These are phyloP conservation scores for Tricholoma sp. DNA, from an alignment of 768 basidiomycete genomes.

Conservation along the genomic window DNA sequence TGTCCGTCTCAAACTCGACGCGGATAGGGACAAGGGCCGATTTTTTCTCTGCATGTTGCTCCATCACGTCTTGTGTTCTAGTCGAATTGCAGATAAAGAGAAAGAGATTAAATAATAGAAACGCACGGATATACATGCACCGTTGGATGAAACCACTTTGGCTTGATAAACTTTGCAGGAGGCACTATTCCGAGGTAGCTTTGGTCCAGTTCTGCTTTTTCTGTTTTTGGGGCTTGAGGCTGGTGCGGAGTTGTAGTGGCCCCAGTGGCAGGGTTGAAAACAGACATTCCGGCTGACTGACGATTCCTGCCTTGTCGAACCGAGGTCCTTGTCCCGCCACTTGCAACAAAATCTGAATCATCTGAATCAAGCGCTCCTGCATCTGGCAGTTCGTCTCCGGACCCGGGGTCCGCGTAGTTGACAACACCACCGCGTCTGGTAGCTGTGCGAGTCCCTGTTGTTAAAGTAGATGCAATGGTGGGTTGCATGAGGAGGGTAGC, in stretches of 20 bases:
- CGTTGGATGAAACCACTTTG: constrained; percentile 52
- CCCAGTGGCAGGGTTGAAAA: constrained; percentile 51
- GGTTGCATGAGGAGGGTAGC: constrained; percentile 90
- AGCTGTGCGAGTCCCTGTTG: constrained; percentile 36
- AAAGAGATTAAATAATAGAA: not conserved
- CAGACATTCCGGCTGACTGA: constrained; percentile 44
- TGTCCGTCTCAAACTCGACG: constrained; percentile 91
- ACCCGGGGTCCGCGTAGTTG: constrained; percentile 85
- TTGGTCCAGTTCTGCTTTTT: constrained; percentile 70
- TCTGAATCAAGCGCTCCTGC: constrained; percentile 80
- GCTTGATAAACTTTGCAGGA: constrained; percentile 70
- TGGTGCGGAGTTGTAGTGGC: constrained; percentile 34
- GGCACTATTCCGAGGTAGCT: constrained; percentile 87
- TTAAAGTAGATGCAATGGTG: constrained; percentile 41
- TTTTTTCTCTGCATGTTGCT: constrained; percentile 50
- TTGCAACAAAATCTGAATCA: constrained; percentile 76
- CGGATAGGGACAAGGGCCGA: constrained; percentile 80
- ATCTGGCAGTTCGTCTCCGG: constrained; percentile 76
- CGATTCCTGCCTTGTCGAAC: constrained; percentile 41
- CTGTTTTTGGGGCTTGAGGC: constrained; percentile 29
- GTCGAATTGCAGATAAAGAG: constrained; percentile 8
- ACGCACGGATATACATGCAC: constrained; percentile 75
- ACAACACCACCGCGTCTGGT: constrained; percentile 64
- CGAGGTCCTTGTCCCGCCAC: constrained; percentile 54
- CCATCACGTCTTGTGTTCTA: constrained; percentile 63